A percentile compares a stretch with the other conserved stretches of the same genome.
Evolutionary conservation across 108 stramenopile genomes (phyloP).

Genomic region (Nitzschia sp.): DNA sequence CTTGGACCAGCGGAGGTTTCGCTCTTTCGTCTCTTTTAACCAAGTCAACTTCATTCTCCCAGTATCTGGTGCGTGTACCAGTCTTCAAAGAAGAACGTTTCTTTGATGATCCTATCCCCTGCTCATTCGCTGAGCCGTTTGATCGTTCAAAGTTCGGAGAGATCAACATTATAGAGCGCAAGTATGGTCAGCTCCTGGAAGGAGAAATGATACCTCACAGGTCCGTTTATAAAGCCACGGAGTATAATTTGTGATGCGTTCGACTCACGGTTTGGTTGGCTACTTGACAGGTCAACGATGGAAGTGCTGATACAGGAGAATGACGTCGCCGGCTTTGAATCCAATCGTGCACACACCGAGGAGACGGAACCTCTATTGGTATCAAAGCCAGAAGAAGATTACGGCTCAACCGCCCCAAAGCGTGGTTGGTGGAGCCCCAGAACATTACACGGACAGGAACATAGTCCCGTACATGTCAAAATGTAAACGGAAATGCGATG

Average conservation of each 20-base stretch:
- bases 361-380: not conserved
- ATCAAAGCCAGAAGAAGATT: not conserved
- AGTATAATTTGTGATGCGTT: too few relatives aligned
- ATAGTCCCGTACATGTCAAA: too few relatives aligned
- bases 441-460: too few relatives aligned
- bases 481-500: too few relatives aligned
- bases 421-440: too few relatives aligned
- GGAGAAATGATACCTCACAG: conserved; percentile 30
- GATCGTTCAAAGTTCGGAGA: not conserved
- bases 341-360: not conserved
- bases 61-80: conserved; percentile 32
- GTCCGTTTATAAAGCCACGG: not conserved
- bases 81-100: conserved; percentile 55
- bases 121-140: conserved; percentile 19
- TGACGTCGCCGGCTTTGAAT: too few relatives aligned
- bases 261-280: too few relatives aligned
- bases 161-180: conserved; percentile 18
- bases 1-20: not conserved
- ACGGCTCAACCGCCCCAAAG: not conserved
- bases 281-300: too few relatives aligned
- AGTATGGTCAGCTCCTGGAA: conserved; percentile 21
- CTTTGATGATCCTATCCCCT: conserved; percentile 59
- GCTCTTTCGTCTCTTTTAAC: not conserved
- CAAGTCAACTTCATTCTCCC: not conserved
- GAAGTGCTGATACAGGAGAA: not conserved